Evolutionary conservation across 306 rosid species (phyloP), one percentile per base, ranked within the genome.

Genomic region (Canavalia ensiformis): DNA sequence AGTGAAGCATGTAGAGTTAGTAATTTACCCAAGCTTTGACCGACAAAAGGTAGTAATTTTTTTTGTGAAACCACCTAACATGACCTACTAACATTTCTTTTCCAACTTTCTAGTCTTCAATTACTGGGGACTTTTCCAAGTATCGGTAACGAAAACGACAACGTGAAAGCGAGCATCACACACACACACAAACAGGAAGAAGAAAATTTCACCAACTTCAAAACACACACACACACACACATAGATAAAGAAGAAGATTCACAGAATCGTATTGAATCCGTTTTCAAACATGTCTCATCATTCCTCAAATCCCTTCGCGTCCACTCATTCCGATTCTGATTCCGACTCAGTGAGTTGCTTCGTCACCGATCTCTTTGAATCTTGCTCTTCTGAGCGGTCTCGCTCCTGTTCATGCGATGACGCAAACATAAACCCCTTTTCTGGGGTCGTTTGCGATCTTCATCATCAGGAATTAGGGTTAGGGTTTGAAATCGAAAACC

Each of bases 351-450:
- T 81, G 63, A 87, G 89, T 81, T 86, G 90, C 82, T 91, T 94
- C 78, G 91, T 92, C 79, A 91, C 97, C 62, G 91, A 94, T 77
- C 97, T 92, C 49, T 91, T 91, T 74, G 91, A 87, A 41, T 78
- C 79, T 33, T 82, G 81, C 62, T 72, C 72, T 31, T 67, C 86
- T 39, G 78, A 85, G 52, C 78, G 35, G 11, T 64, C 68, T 5
- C 75, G 39, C 58, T 12, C 13, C 25, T 47, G 64, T 45, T 74
- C 78, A 4, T 88, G 69, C 59, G 29, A 78, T 1, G 86, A 56
- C 41, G 8, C 66, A 1, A 78, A 84, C 81, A 11, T 84, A 6
- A 90, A 89, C 76, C 87, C 90, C 29, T 87, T 85, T 63, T 85
- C 92, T 28, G 83, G 55, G 12, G 66, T 59, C 80, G 72, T 78